Percentiles rank a stretch among this genome's conserved stretches.
These are phyloP conservation scores for Termitomyces sp. DNA, from an alignment of 768 basidiomycete genomes.

Conservation along the genomic window DNA sequence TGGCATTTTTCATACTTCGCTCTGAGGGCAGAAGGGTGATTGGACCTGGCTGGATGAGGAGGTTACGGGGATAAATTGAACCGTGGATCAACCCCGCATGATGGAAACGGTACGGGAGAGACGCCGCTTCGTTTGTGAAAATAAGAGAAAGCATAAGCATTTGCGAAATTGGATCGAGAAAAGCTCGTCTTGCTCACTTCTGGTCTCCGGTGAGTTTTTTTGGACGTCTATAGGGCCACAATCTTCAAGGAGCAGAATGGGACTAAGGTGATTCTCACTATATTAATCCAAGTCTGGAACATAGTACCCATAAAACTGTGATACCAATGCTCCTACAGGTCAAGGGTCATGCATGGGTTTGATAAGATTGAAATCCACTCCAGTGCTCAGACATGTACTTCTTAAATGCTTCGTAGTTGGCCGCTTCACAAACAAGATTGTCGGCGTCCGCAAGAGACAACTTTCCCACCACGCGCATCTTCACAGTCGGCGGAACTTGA, in stretches of 20 bases:
- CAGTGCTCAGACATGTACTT: constrained; percentile 45
- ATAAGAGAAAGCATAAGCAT: too few relatives aligned
- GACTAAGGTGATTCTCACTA: too few relatives aligned
- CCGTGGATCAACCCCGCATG: constrained; percentile 31
- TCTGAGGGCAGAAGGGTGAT: constrained; percentile 12
- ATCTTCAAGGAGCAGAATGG: too few relatives aligned
- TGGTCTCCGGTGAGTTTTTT: background rate
- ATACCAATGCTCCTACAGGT: constrained; percentile 49
- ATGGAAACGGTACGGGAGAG: constrained; percentile 27
- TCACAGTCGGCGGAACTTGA: constrained; percentile 31
- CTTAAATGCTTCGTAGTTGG: constrained; percentile 43
- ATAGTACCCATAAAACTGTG: constrained; percentile 28
- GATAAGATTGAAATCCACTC: constrained; percentile 45
- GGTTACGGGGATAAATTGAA: constrained; percentile 35
- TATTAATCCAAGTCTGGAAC: too few relatives aligned
- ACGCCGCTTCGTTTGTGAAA: too few relatives aligned
- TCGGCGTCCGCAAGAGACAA: constrained; percentile 34
- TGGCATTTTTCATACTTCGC: constrained; percentile 17
- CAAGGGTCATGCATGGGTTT: constrained; percentile 39
- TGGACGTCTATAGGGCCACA: too few relatives aligned
- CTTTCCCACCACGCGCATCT: constrained; percentile 42
- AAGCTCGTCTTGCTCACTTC: too few relatives aligned
- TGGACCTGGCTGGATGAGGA: constrained; percentile 34
- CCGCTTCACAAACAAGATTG: constrained; percentile 39
- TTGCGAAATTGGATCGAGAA: too few relatives aligned